Base-by-base conservation (phyloP, 2,329 filamentous ascomycete species). In the Phialemonium atrogriseum region DNA sequence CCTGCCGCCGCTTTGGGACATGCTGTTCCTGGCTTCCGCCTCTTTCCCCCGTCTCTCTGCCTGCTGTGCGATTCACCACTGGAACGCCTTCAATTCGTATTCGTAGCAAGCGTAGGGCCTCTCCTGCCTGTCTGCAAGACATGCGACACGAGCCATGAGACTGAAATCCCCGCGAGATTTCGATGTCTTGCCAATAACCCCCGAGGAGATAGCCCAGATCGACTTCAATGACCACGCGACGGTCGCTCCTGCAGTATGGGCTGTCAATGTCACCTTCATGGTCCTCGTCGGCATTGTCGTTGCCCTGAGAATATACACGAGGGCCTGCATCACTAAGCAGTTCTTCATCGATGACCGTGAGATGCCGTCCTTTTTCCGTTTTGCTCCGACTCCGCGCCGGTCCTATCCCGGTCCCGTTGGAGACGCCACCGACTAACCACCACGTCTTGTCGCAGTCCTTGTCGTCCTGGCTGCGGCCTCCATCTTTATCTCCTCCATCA, bases 341-440 rank as follows among this genome's bases (percentile, higher is more conserved):
- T 42, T 48, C 27, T 43, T 48, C 10, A 18, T 42, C 10, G 47
- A 50, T 16, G 47, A 50, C 28, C 32, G 24, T 28, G 13, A 21
- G 24, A n/a, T n/a, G n/a, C n/a, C n/a, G 12, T 22, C 5, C 26
- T n/a, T 6, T n/a, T 7, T 35, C 15, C 4, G 17, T 13, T 24
- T 18, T 19, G 10, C 4, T 5, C 14, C 14, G 6, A 4, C 5
- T 21, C 5, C 12, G 10, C n/a, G 13, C 13, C 24, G 21, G 9
- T n/a, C 9, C 21, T 23, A 23, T 9, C 21, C n/a, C n/a, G 21
- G 21, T 23, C n/a, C 21, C 7, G 8, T 16, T 3, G 15, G 19
- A 17, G 15, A 7, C 7, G 15, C 15, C 25, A n/a, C 25, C 19
- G n/a, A 27, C n/a, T 25, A 19, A 10, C n/a, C 10, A 14, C 20